Evolutionary conservation across 257 asterid species (phyloP).

Genomic region (Cordia subcordata): DNA sequence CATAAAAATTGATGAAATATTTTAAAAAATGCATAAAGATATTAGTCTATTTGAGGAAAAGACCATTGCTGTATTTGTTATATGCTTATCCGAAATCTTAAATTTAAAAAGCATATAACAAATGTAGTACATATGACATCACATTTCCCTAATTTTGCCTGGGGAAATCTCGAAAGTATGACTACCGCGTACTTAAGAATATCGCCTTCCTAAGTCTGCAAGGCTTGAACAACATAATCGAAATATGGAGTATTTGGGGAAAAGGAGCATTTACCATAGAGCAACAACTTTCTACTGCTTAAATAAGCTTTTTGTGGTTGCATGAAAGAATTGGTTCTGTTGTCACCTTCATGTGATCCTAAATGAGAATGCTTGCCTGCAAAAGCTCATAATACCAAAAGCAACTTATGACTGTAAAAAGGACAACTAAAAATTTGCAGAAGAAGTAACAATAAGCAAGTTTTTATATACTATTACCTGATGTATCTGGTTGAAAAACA

Average conservation of each 20-base stretch:
- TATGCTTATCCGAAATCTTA: too few relatives aligned
- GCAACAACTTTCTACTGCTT: conserved; percentile 39
- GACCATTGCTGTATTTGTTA: too few relatives aligned
- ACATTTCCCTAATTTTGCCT: too few relatives aligned
- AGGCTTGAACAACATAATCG: not conserved
- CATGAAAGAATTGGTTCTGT: conserved; percentile 17
- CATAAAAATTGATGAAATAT: too few relatives aligned
- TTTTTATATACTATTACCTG: not conserved
- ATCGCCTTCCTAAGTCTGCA: not conserved
- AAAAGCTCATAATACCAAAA: not conserved
- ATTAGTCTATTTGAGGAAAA: not conserved
- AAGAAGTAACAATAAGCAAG: too few relatives aligned
- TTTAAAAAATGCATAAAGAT: too few relatives aligned
- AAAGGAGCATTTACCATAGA: conserved; percentile 28
- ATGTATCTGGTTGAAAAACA: conserved; percentile 17
- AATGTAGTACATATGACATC: too few relatives aligned
- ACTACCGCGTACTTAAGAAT: not conserved
- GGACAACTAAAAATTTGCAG: not conserved
- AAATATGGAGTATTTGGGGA: not conserved
- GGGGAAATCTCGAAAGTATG: not conserved
- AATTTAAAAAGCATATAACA: too few relatives aligned
- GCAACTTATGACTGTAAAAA: not conserved
- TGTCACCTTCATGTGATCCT: conserved; percentile 20
- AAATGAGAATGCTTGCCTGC: conserved; percentile 27
- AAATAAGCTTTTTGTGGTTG: conserved; percentile 24